Percentiles rank a stretch among this genome's conserved stretches.
Conservation (phyloP, 1,284 basidiomycete species). For the Puccinia triticina region DNA sequence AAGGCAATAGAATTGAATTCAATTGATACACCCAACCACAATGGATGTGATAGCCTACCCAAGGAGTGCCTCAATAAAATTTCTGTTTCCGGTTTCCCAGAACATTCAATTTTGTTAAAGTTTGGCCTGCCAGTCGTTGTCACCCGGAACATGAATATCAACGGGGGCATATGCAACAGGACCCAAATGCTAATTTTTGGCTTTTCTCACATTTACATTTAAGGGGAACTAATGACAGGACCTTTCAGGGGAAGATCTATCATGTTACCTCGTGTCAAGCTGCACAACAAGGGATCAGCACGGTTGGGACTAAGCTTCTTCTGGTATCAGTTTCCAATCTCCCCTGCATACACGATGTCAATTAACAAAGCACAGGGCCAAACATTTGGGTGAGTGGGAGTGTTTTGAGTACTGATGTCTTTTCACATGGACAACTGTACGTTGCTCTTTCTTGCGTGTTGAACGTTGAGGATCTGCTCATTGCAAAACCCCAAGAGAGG, state of each 20-base stretch:
- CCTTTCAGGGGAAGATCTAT: background rate
- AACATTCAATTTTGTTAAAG: background rate
- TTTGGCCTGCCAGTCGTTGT: no score
- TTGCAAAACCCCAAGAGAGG: background rate
- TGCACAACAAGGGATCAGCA: background rate
- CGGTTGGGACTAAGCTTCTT: background rate
- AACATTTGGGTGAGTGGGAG: background rate
- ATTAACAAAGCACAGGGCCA: background rate
- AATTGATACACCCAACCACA: background rate
- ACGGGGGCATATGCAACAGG: conserved; percentile 1
- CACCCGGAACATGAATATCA: background rate
- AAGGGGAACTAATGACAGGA: background rate
- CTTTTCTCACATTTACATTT: background rate
- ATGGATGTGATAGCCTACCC: background rate
- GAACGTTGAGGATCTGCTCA: background rate
- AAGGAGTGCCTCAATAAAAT: background rate
- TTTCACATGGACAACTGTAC: conserved; percentile 25
- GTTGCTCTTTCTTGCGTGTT: background rate
- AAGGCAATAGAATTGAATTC: background rate
- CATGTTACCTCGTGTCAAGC: background rate
- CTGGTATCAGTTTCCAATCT: background rate
- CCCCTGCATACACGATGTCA: background rate
- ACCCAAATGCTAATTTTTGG: background rate
- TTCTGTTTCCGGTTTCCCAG: background rate
- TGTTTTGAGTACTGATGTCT: background rate